Evolutionary conservation across 2,329 filamentous ascomycete species (phyloP).

Genomic region (Triangularia verruculosa): DNA sequence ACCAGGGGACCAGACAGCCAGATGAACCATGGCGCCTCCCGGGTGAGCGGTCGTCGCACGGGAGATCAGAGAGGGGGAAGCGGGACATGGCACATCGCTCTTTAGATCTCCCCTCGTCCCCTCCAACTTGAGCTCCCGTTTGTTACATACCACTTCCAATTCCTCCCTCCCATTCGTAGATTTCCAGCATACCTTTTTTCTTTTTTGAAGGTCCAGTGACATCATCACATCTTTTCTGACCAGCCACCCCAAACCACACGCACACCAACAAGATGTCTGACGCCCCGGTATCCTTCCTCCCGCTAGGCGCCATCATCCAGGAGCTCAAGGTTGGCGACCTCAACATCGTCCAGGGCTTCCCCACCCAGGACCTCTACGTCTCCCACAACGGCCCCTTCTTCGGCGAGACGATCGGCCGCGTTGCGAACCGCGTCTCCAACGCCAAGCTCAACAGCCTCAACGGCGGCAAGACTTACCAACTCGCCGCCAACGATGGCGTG

Average conservation of each 20-base stretch:
- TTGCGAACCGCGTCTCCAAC: slow-evolving; percentile 75
- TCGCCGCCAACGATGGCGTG: slow-evolving; percentile 72
- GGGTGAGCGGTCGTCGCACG: neutral
- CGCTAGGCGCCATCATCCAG: slow-evolving; percentile 77
- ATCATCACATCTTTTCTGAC: neutral
- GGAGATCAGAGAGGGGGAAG: neutral
- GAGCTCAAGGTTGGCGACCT: slow-evolving; percentile 71
- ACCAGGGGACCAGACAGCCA: neutral
- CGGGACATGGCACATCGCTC: neutral
- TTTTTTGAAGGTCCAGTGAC: neutral
- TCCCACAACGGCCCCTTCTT: slow-evolving; percentile 77
- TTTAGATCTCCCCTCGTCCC: neutral
- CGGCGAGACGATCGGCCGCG: slow-evolving; percentile 86
- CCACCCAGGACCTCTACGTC: slow-evolving; percentile 70
- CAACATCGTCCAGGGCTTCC: slow-evolving; percentile 89
- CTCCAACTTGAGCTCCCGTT: neutral
- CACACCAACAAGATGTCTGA: slow-evolving; percentile 38
- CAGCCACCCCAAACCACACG: neutral
- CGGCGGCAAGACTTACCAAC: slow-evolving; percentile 59
- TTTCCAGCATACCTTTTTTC: no score
- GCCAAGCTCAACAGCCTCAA: slow-evolving; percentile 73
- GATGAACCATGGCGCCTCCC: neutral
- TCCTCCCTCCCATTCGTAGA: neutral
- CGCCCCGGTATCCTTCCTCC: slow-evolving; percentile 58
- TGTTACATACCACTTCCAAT: neutral